A percentile compares a stretch with the other conserved stretches of the same genome.
These are phyloP conservation scores for Fusarium piperis DNA, from an alignment of 2,329 filamentous ascomycete species.

Conservation along the genomic window DNA sequence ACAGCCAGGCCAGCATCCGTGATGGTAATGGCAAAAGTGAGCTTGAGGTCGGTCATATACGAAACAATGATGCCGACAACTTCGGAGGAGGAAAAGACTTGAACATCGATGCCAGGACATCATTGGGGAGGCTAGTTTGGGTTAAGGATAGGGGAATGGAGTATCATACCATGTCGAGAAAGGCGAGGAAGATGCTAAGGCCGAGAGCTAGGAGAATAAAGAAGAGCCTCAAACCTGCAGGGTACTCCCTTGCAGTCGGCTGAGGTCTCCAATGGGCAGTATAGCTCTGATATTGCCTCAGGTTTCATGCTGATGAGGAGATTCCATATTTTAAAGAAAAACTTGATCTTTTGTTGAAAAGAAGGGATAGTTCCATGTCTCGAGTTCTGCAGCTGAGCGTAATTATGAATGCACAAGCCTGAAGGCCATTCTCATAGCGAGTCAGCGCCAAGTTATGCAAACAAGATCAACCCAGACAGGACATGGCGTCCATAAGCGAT, in stretches of 20 bases:
- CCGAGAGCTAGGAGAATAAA: constrained; percentile 60
- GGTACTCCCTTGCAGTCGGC: constrained; percentile 45
- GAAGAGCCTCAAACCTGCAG: constrained; percentile 49
- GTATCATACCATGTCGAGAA: constrained; percentile 55
- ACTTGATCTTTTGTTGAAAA: neutral
- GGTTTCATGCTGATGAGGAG: neutral
- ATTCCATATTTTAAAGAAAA: neutral
- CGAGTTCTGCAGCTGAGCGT: neutral
- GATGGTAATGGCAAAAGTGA: constrained; percentile 66
- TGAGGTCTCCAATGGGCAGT: neutral
- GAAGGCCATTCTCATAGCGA: neutral
- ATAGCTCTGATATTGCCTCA: neutral
- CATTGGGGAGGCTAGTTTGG: constrained; percentile 19
- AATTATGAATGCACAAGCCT: neutral
- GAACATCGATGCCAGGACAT: constrained; percentile 49
- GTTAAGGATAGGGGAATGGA: neutral
- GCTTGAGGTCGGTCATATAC: constrained; percentile 72
- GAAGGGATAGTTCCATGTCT: neutral
- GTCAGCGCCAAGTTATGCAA: neutral
- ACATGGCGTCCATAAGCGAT: neutral
- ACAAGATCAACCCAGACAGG: neutral
- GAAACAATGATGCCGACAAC: constrained; percentile 64
- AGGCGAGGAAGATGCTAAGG: constrained; percentile 59
- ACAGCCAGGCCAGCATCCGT: constrained; percentile 54
- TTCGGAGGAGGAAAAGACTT: constrained; percentile 56